Conservation (phyloP, 2,329 filamentous ascomycete species). For the Pyrenochaeta sp. region DNA sequence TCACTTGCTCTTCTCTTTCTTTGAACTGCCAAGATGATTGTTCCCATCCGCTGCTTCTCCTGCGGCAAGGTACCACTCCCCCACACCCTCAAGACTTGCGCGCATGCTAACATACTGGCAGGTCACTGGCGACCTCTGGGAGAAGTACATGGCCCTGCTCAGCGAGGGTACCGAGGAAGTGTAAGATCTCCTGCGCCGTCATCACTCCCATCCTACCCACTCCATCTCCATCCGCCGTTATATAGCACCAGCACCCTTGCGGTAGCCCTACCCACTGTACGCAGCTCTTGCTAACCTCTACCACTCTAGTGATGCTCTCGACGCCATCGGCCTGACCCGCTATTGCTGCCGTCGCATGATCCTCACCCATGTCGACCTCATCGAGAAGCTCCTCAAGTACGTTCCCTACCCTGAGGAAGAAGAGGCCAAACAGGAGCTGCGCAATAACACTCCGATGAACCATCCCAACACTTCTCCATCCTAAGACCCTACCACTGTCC, state of each 20-base stretch:
- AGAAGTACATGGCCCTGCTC: conserved; percentile 88
- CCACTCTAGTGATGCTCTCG: conserved; percentile 92
- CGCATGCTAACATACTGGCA: conserved; percentile 53
- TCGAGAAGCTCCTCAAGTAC: conserved; percentile 85
- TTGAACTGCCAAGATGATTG: conserved; percentile 79
- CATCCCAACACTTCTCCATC: too few relatives aligned
- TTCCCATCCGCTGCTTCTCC: conserved; percentile 97
- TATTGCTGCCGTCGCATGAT: conserved; percentile 99
- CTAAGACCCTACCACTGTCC: too few relatives aligned
- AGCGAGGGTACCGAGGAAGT: conserved; percentile 63
- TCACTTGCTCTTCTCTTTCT: neutral
- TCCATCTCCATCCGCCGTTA: neutral
- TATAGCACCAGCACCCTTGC: neutral
- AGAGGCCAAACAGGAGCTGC: conserved; percentile 9
- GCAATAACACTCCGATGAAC: neutral
- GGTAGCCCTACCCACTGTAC: too few relatives aligned
- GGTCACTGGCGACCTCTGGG: conserved; percentile 98
- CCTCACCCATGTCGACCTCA: conserved; percentile 98
- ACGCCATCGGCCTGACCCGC: conserved; percentile 88
- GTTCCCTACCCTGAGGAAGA: conserved; percentile 27
- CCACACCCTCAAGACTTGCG: conserved; percentile 12
- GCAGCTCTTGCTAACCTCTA: too few relatives aligned
- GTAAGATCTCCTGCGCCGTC: conserved; percentile 26
- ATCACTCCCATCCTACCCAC: neutral
- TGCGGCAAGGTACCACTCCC: conserved; percentile 83